Evolutionary conservation across 306 rosid genomes (phyloP).

Genomic region (Astragalus glycyphyllos): DNA sequence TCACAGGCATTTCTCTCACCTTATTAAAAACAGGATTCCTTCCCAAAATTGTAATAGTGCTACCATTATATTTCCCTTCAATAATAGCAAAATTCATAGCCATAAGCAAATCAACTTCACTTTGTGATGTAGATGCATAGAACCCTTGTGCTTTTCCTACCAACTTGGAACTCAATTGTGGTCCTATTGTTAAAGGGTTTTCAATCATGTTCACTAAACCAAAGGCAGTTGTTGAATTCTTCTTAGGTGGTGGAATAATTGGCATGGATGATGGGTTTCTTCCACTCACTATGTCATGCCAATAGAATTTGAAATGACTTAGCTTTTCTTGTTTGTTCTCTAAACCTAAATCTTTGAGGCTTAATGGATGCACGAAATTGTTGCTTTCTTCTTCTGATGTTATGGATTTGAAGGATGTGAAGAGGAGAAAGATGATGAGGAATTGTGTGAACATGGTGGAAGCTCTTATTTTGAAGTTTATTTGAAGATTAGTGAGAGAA

Average conservation of each 20-base stretch:
- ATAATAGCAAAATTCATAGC: constrained; percentile 68
- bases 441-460: constrained; percentile 43
- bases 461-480: background rate
- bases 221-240: constrained; percentile 44
- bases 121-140: constrained; percentile 58
- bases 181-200: constrained; percentile 54
- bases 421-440: constrained; percentile 25
- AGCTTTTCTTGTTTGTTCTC: constrained; percentile 52
- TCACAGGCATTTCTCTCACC: constrained; percentile 80
- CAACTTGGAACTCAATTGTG: constrained; percentile 47
- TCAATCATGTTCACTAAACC: constrained; percentile 48
- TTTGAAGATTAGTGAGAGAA: background rate
- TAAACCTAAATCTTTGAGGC: constrained; percentile 46
- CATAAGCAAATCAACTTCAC: constrained; percentile 56
- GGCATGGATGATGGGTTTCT: constrained; percentile 42
- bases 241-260: constrained; percentile 37
- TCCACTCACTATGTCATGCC: constrained; percentile 68
- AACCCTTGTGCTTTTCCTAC: constrained; percentile 67
- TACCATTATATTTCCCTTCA: constrained; percentile 75
- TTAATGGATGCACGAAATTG: constrained; percentile 41
- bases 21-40: constrained; percentile 56
- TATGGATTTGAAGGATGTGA: background rate
- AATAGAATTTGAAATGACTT: constrained; percentile 65
- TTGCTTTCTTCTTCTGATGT: constrained; percentile 4
- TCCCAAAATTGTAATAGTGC: constrained; percentile 69